phyloP scores from a whole-genome alignment of 805 yeast species.

The Candida chauliodis region DNA sequence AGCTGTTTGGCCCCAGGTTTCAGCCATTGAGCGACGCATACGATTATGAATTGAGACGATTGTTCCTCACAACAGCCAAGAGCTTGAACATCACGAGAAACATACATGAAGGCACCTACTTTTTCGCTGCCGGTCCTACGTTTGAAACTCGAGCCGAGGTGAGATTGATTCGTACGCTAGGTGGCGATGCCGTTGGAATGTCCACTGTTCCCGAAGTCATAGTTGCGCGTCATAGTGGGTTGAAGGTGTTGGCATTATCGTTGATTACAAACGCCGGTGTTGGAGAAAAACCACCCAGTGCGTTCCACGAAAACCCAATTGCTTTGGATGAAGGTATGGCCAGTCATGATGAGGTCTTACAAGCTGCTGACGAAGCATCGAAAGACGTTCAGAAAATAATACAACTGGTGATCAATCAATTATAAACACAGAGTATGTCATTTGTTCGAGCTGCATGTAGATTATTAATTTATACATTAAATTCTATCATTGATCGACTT shows the following conservation, averaged over 20 bases:
- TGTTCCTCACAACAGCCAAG: slow-evolving; percentile 53
- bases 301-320: slow-evolving; percentile 49
- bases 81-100: slow-evolving; percentile 48
- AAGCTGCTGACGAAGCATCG: slow-evolving; percentile 77
- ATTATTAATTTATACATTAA: no score
- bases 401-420: slow-evolving; percentile 53
- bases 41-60: slow-evolving; percentile 64
- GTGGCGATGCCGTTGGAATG: slow-evolving; percentile 97
- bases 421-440: no score
- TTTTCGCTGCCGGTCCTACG: slow-evolving; percentile 88
- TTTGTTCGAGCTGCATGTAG: no score
- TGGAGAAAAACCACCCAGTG: slow-evolving; percentile 64
- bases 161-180: slow-evolving; percentile 63
- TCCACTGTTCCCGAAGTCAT: slow-evolving; percentile 96
- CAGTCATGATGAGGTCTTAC: slow-evolving; percentile 86
- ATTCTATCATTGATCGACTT: slow-evolving; percentile 64
- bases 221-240: slow-evolving; percentile 84
- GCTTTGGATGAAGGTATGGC: slow-evolving; percentile 74
- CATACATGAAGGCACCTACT: slow-evolving; percentile 84
- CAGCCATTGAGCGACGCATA: slow-evolving; percentile 88
- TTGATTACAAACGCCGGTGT: slow-evolving; percentile 84
- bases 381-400: slow-evolving; percentile 72
- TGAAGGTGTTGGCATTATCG: slow-evolving; percentile 79
- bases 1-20: slow-evolving; percentile 79
- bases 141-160: slow-evolving; percentile 92